Conservation (phyloP, 345 rosid species). For the Arabidopsis suecica region DNA sequence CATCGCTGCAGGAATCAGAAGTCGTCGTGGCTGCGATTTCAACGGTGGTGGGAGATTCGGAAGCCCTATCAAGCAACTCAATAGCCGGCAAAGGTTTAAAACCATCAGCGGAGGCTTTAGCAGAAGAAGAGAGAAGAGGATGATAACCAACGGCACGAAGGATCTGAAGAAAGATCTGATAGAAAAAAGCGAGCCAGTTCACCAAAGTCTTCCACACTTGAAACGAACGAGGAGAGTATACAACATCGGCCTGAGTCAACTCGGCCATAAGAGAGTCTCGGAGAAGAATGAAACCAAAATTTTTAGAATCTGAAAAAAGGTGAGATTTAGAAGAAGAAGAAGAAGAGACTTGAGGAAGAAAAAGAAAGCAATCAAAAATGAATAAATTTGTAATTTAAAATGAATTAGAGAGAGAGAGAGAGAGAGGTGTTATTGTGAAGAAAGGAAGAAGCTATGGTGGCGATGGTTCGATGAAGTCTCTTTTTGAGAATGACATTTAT, state of each 20-base stretch:
- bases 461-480: conserved; percentile 40
- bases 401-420: neutral
- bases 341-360: conserved; percentile 24
- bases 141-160: conserved; percentile 70
- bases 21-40: conserved; percentile 53
- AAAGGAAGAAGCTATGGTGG: conserved; percentile 32
- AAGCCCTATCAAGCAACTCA: conserved; percentile 59
- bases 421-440: conserved; percentile 1
- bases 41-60: conserved; percentile 53
- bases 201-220: conserved; percentile 74
- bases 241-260: conserved; percentile 89
- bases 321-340: neutral
- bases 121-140: conserved; percentile 66
- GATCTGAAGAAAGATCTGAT: conserved; percentile 82
- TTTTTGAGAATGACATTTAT: conserved; percentile 21
- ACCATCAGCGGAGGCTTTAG: conserved; percentile 53
- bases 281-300: too few species aligned
- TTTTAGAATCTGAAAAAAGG: neutral
- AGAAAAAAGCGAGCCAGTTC: conserved; percentile 82
- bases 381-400: neutral
- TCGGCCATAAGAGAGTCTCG: conserved; percentile 63
- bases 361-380: conserved; percentile 31
- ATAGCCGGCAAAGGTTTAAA: conserved; percentile 77
- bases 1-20: conserved; percentile 29
- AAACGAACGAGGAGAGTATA: conserved; percentile 63